Conservation (phyloP, 129 eudicot species). For the Lonicera japonica region DNA sequence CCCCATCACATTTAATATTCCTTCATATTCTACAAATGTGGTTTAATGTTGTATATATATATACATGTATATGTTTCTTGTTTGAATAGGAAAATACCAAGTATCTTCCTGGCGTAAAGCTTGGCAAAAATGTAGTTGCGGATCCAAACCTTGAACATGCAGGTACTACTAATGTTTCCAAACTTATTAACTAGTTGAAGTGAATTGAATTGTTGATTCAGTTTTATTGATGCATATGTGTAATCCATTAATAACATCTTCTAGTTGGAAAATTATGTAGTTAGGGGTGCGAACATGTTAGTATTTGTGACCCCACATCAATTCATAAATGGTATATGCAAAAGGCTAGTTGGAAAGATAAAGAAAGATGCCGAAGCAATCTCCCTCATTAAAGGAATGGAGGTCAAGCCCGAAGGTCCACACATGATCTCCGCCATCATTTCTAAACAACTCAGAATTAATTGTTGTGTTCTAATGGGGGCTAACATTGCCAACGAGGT, state of each 20-base stretch:
- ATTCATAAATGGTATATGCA: conserved; percentile 88
- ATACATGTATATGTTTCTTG: not conserved
- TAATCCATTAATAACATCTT: not conserved
- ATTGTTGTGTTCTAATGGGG: conserved; percentile 97
- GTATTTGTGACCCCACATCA: conserved; percentile 99
- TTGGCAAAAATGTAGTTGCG: conserved; percentile 86
- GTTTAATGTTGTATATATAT: not conserved
- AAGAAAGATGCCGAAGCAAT: conserved; percentile 76
- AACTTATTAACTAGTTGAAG: not conserved
- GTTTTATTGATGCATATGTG: not conserved
- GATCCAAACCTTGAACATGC: conserved; percentile 90
- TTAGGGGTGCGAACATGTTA: conserved; percentile 88
- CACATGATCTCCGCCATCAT: conserved; percentile 85
- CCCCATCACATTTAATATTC: not conserved
- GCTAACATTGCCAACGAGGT: conserved; percentile 99
- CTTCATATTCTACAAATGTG: not conserved
- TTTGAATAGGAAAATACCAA: conserved; percentile 76
- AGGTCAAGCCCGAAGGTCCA: conserved; percentile 96
- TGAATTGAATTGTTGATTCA: not conserved
- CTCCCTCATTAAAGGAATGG: conserved; percentile 98
- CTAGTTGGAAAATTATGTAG: conserved; percentile 35
- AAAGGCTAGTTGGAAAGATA: conserved; percentile 65
- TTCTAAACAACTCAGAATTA: conserved; percentile 58
- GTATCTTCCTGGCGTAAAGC: conserved; percentile 90
- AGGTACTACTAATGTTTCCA: conserved; percentile 42